Conservation (phyloP, 2,329 filamentous ascomycete genomes). For the Hypomyces rosellus region DNA sequence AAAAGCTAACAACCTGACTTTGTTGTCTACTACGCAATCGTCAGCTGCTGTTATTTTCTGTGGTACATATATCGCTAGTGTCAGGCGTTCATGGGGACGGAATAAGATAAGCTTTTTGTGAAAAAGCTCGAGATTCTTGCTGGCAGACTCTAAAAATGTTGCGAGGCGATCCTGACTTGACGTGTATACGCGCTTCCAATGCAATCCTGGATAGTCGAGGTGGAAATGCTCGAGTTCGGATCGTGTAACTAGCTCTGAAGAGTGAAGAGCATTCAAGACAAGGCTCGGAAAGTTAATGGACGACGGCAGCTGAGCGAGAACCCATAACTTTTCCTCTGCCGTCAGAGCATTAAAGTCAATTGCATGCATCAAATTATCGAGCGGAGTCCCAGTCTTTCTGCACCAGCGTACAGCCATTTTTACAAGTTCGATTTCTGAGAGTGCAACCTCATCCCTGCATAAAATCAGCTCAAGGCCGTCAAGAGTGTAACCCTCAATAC, state of each 20-base stretch:
- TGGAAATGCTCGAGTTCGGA: conserved; percentile 26
- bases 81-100: conserved; percentile 27
- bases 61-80: conserved; percentile 34
- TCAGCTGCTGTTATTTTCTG: conserved; percentile 24
- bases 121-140: conserved; percentile 27
- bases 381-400: conserved; percentile 17
- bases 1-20: conserved; percentile 32
- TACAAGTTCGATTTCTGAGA: conserved; percentile 33
- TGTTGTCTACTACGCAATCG: conserved; percentile 28
- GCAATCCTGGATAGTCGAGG: conserved; percentile 26
- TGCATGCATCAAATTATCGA: conserved; percentile 22
- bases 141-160: conserved; percentile 27
- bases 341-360: conserved; percentile 28
- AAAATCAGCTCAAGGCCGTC: conserved; percentile 28
- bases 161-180: conserved; percentile 27
- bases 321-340: conserved; percentile 31
- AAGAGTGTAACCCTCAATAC: conserved; percentile 15
- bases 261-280: conserved; percentile 31
- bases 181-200: conserved; percentile 33
- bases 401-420: conserved; percentile 30
- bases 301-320: conserved; percentile 26
- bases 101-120: conserved; percentile 35
- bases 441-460: conserved; percentile 26
- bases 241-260: conserved; percentile 25
- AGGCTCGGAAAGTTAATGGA: conserved; percentile 20